Evolutionary conservation across 805 yeast genomes (phyloP).

Genomic region (Hanseniaspora occidentalis): DNA sequence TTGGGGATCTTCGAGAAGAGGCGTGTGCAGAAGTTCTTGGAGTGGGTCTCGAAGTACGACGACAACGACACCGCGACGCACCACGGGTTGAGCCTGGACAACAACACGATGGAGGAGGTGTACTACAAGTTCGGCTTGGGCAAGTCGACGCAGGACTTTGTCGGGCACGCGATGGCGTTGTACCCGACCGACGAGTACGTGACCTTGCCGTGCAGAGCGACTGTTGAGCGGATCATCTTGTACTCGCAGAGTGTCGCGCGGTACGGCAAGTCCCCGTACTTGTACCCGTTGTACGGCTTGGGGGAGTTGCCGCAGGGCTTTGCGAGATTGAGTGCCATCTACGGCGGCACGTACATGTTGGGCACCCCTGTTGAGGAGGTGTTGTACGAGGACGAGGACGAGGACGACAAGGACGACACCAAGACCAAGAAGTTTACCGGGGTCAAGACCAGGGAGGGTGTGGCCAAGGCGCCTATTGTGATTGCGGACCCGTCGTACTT

Average conservation of each 20-base stretch:
- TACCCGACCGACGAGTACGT: constrained; percentile 89
- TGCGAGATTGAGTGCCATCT: constrained; percentile 91
- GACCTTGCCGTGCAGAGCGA: constrained; percentile 80
- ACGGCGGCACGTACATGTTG: constrained; percentile 97
- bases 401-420: constrained; percentile 32
- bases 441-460: constrained; percentile 83
- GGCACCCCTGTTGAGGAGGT: constrained; percentile 92
- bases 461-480: constrained; percentile 82
- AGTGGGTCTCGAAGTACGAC: constrained; percentile 70
- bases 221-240: constrained; percentile 72
- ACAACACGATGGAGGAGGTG: constrained; percentile 82
- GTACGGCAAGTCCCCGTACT: constrained; percentile 92
- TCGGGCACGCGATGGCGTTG: constrained; percentile 98
- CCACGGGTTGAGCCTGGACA: constrained; percentile 75
- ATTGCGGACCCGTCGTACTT: constrained; percentile 98
- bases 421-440: constrained; percentile 58
- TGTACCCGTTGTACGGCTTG: constrained; percentile 90
- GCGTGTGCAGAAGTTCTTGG: constrained; percentile 84
- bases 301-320: constrained; percentile 99
- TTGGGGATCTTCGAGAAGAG: constrained; percentile 96
- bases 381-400: constrained; percentile 46
- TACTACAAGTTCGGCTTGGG: constrained; percentile 84
- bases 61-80: constrained; percentile 74
- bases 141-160: constrained; percentile 85
- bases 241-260: constrained; percentile 87